Evolutionary conservation across 1,139 yeast species (phyloP), one percentile per base, ranked within the genome.

Genomic region (Taphrina betulina): DNA sequence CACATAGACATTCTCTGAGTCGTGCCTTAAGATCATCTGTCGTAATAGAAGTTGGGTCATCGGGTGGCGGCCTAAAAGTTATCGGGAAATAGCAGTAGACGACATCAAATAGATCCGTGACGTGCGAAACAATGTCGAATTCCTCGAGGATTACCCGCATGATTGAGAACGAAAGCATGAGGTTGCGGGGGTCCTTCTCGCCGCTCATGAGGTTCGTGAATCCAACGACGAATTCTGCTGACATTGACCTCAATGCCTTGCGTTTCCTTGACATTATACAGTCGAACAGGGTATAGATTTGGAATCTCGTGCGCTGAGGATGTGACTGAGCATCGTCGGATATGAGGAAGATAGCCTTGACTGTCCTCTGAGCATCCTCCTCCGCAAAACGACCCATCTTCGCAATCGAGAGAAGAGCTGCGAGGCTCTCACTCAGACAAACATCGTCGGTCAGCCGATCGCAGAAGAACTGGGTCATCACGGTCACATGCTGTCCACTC

Each of bases 41-140:
- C 0, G 95, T 81, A 60, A 89, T 86, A 60, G 83, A 81, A 67
- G 89, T 88, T 0, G 96, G 95, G 68, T 90, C 96, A 66, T 86
- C 83, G 1, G 97, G 96, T 1, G 98, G 96, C 17, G 66, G 63
- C 19, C 62, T 55, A 71, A 94, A 94, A 0, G 96, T 85, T 53
- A 94, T 90, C 3, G 99, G 99, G 71, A 90, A 94, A 71, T 94
- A 94, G 69, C 98, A 92, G 67, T 92, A 92, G 37, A 89, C 77
- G 34, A 86, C 81, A 67, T 94, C 98, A 66, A 90, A 92, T 58
- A 92, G 69, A 24, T 86, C 88, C 60, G 61, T 60, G 5, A 20
- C 57, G 16, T 42, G 41, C 1, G 29, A 42, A 2, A 57, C 72
- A 52, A 81, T 75, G 0, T 70, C 67, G 44, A 85, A 75, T 7